Percentiles rank a stretch among this genome's conserved stretches.
These are phyloP conservation scores for Domatiomyces catenatus DNA, from an alignment of 2,329 filamentous ascomycete genomes.

Conservation along the genomic window DNA sequence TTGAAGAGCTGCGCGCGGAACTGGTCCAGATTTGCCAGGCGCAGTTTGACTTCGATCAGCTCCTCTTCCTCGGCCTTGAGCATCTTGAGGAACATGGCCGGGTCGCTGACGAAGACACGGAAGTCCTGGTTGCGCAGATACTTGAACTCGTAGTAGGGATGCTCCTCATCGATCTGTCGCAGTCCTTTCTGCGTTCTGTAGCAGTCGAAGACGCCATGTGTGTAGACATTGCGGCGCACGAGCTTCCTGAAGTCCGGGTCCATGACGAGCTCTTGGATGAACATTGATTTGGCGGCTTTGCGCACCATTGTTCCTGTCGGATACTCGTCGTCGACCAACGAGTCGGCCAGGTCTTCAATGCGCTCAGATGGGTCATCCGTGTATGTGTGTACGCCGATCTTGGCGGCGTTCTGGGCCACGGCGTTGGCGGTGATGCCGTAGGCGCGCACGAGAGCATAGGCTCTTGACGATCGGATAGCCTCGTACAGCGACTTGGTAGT, in stretches of 20 bases:
- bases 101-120: slow-evolving; percentile 61
- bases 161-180: slow-evolving; percentile 82
- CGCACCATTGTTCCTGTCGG: slow-evolving; percentile 61
- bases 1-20: slow-evolving; percentile 64
- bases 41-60: slow-evolving; percentile 69
- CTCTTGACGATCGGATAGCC: slow-evolving; percentile 63
- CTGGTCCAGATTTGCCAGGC: slow-evolving; percentile 57
- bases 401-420: slow-evolving; percentile 71
- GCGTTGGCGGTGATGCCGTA: slow-evolving; percentile 83
- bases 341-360: slow-evolving; percentile 77
- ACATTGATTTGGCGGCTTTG: slow-evolving; percentile 68
- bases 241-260: slow-evolving; percentile 82
- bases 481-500: slow-evolving; percentile 69
- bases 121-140: slow-evolving; percentile 86
- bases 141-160: slow-evolving; percentile 96
- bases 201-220: slow-evolving; percentile 70
- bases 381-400: slow-evolving; percentile 60
- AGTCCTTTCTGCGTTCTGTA: slow-evolving; percentile 85
- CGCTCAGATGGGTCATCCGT: slow-evolving; percentile 69
- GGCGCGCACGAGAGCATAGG: slow-evolving; percentile 68
- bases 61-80: slow-evolving; percentile 92
- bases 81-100: slow-evolving; percentile 91
- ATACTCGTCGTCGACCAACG: slow-evolving; percentile 56
- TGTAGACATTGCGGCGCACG: slow-evolving; percentile 69
- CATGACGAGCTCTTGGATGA: slow-evolving; percentile 74